phyloP scores from a whole-genome alignment of 129 eudicot species.

The Chrysanthemum makinoi region DNA sequence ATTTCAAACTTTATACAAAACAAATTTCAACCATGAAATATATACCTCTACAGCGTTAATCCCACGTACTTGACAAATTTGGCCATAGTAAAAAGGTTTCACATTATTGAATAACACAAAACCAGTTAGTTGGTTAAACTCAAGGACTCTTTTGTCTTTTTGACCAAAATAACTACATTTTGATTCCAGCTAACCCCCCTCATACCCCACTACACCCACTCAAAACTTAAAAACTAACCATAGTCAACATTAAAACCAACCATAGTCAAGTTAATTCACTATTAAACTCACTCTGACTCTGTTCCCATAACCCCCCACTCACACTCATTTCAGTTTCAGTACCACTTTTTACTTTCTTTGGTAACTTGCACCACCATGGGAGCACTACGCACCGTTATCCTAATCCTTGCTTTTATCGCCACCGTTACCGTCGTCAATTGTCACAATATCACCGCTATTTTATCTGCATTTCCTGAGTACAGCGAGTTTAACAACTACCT shows the following conservation, averaged over 20 bases:
- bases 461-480: conserved; percentile 34
- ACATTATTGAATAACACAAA: conserved; percentile 16
- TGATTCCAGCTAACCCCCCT: conserved; percentile 12
- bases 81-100: conserved; percentile 12
- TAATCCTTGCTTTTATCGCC: conserved; percentile 16
- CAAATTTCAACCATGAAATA: background rate
- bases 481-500: conserved; percentile 35
- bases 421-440: conserved; percentile 18
- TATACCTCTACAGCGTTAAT: background rate
- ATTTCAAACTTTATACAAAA: too few species aligned
- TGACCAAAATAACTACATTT: conserved; percentile 29
- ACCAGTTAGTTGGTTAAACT: conserved; percentile 10
- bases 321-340: conserved; percentile 19
- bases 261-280: conserved; percentile 28
- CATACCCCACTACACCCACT: conserved; percentile 10
- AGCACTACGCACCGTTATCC: conserved; percentile 24
- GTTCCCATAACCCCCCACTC: conserved; percentile 13
- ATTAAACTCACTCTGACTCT: conserved; percentile 23
- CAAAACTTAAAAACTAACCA: conserved; percentile 22
- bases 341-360: conserved; percentile 1
- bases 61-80: background rate
- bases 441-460: conserved; percentile 36
- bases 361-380: conserved; percentile 38
- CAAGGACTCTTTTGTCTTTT: conserved; percentile 36
- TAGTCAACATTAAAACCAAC: conserved; percentile 16